These are phyloP conservation scores for Trypanosoma mega DNA, from an alignment of 208 protist species.

Conservation along the genomic window DNA sequence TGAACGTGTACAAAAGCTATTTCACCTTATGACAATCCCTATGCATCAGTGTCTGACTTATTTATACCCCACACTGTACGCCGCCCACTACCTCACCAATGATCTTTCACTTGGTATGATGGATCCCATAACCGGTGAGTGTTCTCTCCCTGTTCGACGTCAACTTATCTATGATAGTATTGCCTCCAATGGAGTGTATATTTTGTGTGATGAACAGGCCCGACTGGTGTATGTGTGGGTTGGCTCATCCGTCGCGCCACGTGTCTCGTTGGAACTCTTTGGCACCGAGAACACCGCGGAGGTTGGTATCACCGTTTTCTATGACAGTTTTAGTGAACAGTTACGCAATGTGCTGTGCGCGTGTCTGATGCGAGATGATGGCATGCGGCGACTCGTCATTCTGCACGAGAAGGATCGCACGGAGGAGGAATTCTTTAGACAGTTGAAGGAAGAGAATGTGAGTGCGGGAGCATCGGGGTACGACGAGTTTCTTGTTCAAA, in stretches of 20 bases:
- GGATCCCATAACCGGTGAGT: slow-evolving; percentile 47
- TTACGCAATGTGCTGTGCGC: slow-evolving; percentile 71
- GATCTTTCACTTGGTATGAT: slow-evolving; percentile 44
- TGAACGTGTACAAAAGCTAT: slow-evolving; percentile 72
- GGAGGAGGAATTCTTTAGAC: slow-evolving; percentile 81
- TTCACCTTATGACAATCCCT: slow-evolving; percentile 70
- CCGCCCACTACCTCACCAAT: slow-evolving; percentile 49
- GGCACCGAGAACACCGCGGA: slow-evolving; percentile 38
- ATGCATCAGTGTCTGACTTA: slow-evolving; percentile 67
- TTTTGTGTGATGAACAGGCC: slow-evolving; percentile 82
- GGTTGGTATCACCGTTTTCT: slow-evolving; percentile 38
- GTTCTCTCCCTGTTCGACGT: slow-evolving; percentile 54
- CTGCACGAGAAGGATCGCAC: slow-evolving; percentile 69
- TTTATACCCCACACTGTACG: slow-evolving; percentile 86
- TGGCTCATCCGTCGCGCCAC: slow-evolving; percentile 45
- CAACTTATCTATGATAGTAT: slow-evolving; percentile 80
- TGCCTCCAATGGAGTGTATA: slow-evolving; percentile 67
- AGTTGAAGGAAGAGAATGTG: slow-evolving; percentile 72
- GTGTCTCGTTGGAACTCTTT: slow-evolving; percentile 63
- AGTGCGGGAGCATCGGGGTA: slow-evolving; percentile 40
- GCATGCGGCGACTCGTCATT: slow-evolving; percentile 80
- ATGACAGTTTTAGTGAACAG: slow-evolving; percentile 67
- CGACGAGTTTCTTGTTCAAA: slow-evolving; percentile 61
- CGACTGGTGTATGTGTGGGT: slow-evolving; percentile 88
- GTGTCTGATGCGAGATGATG: slow-evolving; percentile 63